Evolutionary conservation across 192 early-diverging fungal species (phyloP).

Genomic region (Chytriomyces hyalinus): DNA sequence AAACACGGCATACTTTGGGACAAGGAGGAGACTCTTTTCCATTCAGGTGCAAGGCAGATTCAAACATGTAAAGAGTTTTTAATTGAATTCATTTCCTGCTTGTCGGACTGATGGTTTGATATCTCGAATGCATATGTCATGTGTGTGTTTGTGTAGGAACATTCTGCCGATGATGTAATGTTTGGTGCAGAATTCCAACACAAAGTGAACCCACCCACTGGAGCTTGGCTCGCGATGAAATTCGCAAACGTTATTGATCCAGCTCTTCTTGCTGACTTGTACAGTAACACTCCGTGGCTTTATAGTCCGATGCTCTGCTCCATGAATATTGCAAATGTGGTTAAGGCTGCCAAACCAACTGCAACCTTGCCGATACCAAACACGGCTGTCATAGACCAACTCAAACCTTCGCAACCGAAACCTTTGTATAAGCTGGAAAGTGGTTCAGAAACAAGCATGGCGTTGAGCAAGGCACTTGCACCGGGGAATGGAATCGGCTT

Average conservation of each 20-base stretch:
- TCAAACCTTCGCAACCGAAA: conserved; percentile 8
- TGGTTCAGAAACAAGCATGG: not conserved
- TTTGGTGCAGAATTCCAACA: conserved; percentile 81
- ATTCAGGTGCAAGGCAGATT: conserved; percentile 78
- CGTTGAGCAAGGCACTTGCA: not conserved
- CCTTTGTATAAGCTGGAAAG: conserved; percentile 15
- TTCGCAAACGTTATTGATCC: conserved; percentile 80
- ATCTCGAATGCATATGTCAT: too few species aligned
- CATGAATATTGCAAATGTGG: conserved; percentile 74
- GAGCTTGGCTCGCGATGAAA: conserved; percentile 72
- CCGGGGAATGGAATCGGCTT: conserved; percentile 20
- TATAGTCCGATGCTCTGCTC: conserved; percentile 72
- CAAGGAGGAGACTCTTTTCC: conserved; percentile 65
- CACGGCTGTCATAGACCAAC: conserved; percentile 18
- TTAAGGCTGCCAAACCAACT: conserved; percentile 19
- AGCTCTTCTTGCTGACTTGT: conserved; percentile 72
- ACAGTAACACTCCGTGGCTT: conserved; percentile 73
- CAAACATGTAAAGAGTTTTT: conserved; percentile 52
- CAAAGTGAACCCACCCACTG: conserved; percentile 70
- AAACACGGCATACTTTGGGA: conserved; percentile 63
- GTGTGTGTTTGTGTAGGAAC: conserved; percentile 36
- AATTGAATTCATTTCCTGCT: conserved; percentile 8
- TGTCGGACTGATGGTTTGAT: too few species aligned
- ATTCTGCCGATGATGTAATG: conserved; percentile 67
- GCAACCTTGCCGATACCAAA: conserved; percentile 17